Evolutionary conservation across 306 rosid species (phyloP).

Genomic region (Canavalia ensiformis): DNA sequence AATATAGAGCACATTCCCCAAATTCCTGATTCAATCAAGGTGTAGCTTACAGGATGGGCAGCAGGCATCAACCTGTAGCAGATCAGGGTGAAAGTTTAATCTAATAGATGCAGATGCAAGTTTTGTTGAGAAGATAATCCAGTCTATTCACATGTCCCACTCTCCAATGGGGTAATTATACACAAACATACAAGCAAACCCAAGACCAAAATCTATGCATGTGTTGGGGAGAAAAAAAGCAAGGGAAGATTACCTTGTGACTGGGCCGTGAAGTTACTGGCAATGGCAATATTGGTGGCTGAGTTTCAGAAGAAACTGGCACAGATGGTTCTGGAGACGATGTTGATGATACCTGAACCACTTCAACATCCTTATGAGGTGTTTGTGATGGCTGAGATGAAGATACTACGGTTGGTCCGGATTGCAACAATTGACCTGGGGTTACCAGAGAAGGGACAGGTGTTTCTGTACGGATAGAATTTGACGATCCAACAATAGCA

Average conservation of each 20-base stretch:
- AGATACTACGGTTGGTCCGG: conserved; percentile 63
- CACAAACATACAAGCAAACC: conserved; percentile 4
- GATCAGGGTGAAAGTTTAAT: background rate
- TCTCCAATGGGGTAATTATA: background rate
- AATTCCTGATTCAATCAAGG: background rate
- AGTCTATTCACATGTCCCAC: conserved; percentile 16
- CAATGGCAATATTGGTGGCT: conserved; percentile 85
- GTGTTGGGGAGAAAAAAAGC: background rate
- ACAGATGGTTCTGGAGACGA: conserved; percentile 60
- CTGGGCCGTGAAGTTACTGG: conserved; percentile 61
- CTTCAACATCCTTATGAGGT: conserved; percentile 87
- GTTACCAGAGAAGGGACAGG: conserved; percentile 76
- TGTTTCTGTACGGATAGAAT: conserved; percentile 54
- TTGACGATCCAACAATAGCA: conserved; percentile 64
- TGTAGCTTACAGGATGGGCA: conserved; percentile 7
- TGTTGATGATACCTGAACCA: conserved; percentile 69
- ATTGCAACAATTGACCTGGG: conserved; percentile 83
- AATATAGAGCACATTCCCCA: background rate
- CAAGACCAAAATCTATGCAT: conserved; percentile 19
- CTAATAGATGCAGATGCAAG: background rate
- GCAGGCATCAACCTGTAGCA: background rate
- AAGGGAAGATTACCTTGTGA: conserved; percentile 60
- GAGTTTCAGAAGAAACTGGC: conserved; percentile 66
- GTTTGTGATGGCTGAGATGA: conserved; percentile 66
- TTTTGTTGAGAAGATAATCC: conserved; percentile 7